A percentile compares a stretch with the other conserved stretches of the same genome.
Conservation (phyloP, 192 early-diverging fungal genomes). For the Phlyctochytrium arcticum region DNA sequence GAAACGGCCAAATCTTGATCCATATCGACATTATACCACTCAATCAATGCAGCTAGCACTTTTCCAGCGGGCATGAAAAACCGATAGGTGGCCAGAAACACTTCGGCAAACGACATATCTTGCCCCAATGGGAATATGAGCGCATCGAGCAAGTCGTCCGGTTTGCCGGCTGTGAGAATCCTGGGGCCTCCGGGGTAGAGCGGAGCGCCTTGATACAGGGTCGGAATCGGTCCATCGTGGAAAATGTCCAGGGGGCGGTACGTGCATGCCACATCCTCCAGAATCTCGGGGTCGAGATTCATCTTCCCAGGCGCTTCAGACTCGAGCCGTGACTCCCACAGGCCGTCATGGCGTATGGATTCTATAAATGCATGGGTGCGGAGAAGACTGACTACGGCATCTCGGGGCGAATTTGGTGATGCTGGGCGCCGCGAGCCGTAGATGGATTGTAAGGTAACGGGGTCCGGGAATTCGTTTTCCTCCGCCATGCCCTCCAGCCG, state of each 20-base stretch:
- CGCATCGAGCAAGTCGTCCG: conserved; percentile 41
- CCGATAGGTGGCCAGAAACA: conserved; percentile 51
- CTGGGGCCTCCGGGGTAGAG: conserved; percentile 16
- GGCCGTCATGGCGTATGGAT: conserved; percentile 13
- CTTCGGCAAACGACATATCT: conserved; percentile 52
- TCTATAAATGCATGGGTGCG: conserved; percentile 31
- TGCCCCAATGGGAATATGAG: conserved; percentile 47
- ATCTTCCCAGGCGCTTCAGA: conserved; percentile 13
- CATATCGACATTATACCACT: conserved; percentile 55
- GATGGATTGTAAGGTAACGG: conserved; percentile 15
- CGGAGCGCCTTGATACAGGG: conserved; percentile 4
- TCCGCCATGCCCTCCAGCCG: conserved; percentile 11
- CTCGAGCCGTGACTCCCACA: conserved; percentile 18
- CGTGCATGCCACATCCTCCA: conserved; percentile 15
- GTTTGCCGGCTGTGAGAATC: conserved; percentile 28
- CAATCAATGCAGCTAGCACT: conserved; percentile 41
- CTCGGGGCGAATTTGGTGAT: neutral
- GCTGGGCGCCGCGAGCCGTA: conserved; percentile 12
- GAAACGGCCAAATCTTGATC: conserved; percentile 20
- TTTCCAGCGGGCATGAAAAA: conserved; percentile 38
- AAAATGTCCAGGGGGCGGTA: conserved; percentile 19
- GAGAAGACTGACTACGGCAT: conserved; percentile 29
- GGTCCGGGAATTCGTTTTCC: conserved; percentile 14
- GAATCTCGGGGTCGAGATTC: neutral
- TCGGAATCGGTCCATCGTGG: conserved; percentile 25